Conservation (phyloP, 257 asterid species). For the Penstemon eatonii region DNA sequence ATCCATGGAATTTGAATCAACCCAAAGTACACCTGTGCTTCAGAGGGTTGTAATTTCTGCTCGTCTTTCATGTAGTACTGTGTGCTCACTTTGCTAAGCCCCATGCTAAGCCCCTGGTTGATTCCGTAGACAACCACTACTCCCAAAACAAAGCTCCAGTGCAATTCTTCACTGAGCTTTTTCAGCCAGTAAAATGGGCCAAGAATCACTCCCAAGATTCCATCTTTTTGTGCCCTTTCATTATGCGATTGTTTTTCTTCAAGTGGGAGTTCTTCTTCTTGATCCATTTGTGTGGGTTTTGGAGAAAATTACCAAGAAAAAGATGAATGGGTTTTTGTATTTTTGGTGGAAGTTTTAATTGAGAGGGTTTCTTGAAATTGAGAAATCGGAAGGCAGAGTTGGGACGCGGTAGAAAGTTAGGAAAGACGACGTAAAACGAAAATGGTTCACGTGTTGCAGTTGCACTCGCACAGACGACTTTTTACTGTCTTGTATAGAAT, state of each 20-base stretch:
- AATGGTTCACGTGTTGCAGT: no score
- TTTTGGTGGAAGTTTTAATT: background rate
- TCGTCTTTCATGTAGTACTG: conserved; percentile 92
- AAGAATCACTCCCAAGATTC: conserved; percentile 30
- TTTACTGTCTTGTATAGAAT: no score
- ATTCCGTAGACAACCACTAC: conserved; percentile 83
- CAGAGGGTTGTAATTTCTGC: conserved; percentile 89
- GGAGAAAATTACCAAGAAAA: background rate
- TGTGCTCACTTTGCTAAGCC: conserved; percentile 60
- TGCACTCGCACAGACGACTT: no score
- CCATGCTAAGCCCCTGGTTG: conserved; percentile 81
- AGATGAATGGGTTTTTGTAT: background rate
- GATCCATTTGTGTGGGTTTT: conserved; percentile 32
- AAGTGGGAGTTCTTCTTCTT: conserved; percentile 40
- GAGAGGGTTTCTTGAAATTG: background rate
- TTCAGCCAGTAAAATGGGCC: conserved; percentile 55
- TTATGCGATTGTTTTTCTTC: conserved; percentile 30
- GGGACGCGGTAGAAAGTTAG: no score
- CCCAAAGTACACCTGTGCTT: conserved; percentile 83
- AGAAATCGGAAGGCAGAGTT: no score
- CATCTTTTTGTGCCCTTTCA: conserved; percentile 24
- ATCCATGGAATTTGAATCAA: conserved; percentile 80
- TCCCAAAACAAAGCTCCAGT: conserved; percentile 85
- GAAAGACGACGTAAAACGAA: no score
- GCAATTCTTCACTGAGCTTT: conserved; percentile 64